Evolutionary conservation across 1,284 basidiomycete species (phyloP).

Genomic region (Cutaneotrichosporon arboriforme): DNA sequence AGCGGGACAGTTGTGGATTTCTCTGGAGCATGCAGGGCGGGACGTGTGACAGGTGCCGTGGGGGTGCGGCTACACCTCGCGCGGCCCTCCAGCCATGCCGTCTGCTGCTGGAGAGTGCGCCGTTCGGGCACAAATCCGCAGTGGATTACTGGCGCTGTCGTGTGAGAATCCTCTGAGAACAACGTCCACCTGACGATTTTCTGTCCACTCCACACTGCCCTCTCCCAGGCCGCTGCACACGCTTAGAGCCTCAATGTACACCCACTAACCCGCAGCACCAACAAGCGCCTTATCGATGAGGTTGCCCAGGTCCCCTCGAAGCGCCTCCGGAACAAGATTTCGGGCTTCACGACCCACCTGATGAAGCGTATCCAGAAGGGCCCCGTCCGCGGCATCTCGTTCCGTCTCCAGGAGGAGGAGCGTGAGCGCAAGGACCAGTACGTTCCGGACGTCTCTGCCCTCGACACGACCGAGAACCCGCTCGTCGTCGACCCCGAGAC

Average conservation of each 20-base stretch:
- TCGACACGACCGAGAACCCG: conserved; percentile 68
- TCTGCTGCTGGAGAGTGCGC: no score
- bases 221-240: neutral
- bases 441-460: conserved; percentile 91
- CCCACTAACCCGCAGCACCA: conserved; percentile 57
- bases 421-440: conserved; percentile 99
- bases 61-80: no score
- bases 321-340: conserved; percentile 99
- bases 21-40: no score
- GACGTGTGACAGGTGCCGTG: no score
- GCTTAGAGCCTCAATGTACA: neutral
- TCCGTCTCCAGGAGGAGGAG: conserved; percentile 99
- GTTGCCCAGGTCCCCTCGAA: conserved; percentile 97
- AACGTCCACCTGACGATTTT: no score
- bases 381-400: conserved; percentile 99
- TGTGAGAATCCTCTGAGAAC: no score
- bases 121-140: no score
- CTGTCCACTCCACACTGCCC: neutral
- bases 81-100: no score
- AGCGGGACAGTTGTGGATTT: no score
- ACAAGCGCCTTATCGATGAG: conserved; percentile 99
- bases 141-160: no score
- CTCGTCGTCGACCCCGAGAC: conserved; percentile 87
- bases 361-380: conserved; percentile 99
- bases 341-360: conserved; percentile 98